Evolutionary conservation across 345 rosid genomes (phyloP).

Genomic region (Eucalyptus melliodora): DNA sequence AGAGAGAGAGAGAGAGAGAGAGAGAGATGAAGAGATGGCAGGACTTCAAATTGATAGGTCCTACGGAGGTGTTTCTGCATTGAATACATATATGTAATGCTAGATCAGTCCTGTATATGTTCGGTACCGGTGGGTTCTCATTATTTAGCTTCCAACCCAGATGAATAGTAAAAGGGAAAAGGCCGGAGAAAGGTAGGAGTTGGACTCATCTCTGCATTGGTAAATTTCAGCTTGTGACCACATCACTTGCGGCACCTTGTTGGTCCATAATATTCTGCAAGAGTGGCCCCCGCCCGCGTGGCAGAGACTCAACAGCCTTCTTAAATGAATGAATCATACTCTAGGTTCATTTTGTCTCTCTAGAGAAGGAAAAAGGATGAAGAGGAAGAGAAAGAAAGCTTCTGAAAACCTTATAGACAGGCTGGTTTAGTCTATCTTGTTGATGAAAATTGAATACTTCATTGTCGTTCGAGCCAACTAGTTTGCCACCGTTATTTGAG

Average conservation of each 20-base stretch:
- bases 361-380: not conserved
- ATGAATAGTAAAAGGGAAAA: not conserved
- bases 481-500: not conserved
- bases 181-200: not conserved
- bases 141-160: not conserved
- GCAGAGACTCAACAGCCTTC: not conserved
- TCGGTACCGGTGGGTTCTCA: not conserved
- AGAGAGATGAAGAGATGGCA: not conserved
- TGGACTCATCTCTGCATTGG: not conserved
- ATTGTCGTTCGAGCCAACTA: not conserved
- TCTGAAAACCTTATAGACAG: not conserved
- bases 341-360: not conserved
- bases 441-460: not conserved
- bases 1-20: not conserved
- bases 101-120: not conserved
- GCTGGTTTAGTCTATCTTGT: not conserved
- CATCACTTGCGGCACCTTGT: not conserved
- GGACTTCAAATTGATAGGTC: not conserved
- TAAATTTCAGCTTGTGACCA: not conserved
- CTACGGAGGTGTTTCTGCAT: not conserved
- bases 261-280: not conserved
- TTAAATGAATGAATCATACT: not conserved
- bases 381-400: not conserved
- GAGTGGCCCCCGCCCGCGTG: not conserved
- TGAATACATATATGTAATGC: not conserved